Evolutionary conservation across 257 asterid species (phyloP).

Genomic region (Fraxinus excelsior): DNA sequence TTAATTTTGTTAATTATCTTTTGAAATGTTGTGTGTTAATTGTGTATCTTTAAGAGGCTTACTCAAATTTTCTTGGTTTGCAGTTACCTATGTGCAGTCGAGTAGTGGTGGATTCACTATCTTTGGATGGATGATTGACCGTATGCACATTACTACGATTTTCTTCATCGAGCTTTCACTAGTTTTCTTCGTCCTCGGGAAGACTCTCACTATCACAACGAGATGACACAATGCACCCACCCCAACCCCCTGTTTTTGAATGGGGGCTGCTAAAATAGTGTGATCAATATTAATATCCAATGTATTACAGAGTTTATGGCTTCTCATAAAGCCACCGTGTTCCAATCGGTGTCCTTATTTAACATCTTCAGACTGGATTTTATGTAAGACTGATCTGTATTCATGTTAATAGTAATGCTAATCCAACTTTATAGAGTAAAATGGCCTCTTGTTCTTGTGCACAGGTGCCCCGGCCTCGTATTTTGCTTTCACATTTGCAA

Average conservation of each 20-base stretch:
- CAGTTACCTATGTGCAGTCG: conserved; percentile 83
- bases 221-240: conserved; percentile 29
- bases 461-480: not conserved
- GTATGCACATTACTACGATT: conserved; percentile 68
- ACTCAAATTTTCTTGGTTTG: conserved; percentile 26
- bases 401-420: not conserved
- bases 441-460: not conserved
- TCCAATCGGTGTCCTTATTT: not conserved
- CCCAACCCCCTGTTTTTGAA: not conserved
- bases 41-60: not conserved
- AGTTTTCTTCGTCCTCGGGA: conserved; percentile 80
- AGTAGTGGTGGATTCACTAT: conserved; percentile 84
- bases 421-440: not conserved
- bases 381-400: not conserved
- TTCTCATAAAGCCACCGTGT: not conserved
- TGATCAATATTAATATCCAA: not conserved
- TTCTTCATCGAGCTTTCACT: conserved; percentile 83
- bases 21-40: not conserved
- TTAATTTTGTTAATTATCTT: too few species aligned
- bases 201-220: conserved; percentile 59
- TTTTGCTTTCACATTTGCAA: not conserved
- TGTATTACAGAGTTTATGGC: not conserved
- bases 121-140: conserved; percentile 78
- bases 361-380: not conserved
- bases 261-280: not conserved